Evolutionary conservation across 2,329 filamentous ascomycete genomes (phyloP).

Genomic region (Colletotrichum incanum): DNA sequence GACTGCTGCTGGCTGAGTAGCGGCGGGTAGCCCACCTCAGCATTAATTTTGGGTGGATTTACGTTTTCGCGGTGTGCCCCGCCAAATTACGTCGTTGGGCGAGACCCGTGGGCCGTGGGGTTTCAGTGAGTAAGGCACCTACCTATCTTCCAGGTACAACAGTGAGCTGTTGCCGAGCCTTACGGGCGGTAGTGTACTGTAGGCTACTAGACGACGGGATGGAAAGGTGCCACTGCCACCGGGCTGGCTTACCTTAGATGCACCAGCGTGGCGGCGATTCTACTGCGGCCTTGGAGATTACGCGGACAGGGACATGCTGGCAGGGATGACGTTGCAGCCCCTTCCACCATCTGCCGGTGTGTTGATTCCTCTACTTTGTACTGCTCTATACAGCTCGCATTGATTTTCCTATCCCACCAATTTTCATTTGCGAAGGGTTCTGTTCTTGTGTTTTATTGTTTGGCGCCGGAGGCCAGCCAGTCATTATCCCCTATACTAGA

Average conservation of each 20-base stretch:
- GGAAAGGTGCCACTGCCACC: constrained; percentile 1
- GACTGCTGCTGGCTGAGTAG: constrained; percentile 7
- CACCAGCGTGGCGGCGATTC: constrained; percentile 15
- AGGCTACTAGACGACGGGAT: neutral
- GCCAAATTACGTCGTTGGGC: constrained; percentile 45
- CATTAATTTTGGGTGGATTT: constrained; percentile 35
- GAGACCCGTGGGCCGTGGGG: neutral
- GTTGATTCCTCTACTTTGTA: neutral
- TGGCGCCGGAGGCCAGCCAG: neutral
- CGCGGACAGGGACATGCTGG: constrained; percentile 36
- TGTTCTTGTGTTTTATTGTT: neutral
- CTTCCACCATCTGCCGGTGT: neutral
- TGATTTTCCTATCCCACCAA: neutral
- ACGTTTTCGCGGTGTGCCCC: constrained; percentile 45
- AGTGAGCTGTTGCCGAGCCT: constrained; percentile 7
- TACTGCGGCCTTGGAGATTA: constrained; percentile 41
- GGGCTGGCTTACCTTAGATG: neutral
- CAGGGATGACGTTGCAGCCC: constrained; percentile 37
- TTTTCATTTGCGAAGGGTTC: too few relatives aligned
- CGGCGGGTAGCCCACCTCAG: neutral
- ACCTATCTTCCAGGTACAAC: neutral
- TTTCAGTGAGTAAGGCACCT: constrained; percentile 10
- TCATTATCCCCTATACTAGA: neutral
- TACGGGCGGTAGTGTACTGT: neutral
- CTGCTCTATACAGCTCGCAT: neutral